A percentile compares a stretch with the other conserved stretches of the same genome.
Evolutionary conservation across 2,329 filamentous ascomycete species (phyloP).

Genomic region (Lasiodiplodia sp.): DNA sequence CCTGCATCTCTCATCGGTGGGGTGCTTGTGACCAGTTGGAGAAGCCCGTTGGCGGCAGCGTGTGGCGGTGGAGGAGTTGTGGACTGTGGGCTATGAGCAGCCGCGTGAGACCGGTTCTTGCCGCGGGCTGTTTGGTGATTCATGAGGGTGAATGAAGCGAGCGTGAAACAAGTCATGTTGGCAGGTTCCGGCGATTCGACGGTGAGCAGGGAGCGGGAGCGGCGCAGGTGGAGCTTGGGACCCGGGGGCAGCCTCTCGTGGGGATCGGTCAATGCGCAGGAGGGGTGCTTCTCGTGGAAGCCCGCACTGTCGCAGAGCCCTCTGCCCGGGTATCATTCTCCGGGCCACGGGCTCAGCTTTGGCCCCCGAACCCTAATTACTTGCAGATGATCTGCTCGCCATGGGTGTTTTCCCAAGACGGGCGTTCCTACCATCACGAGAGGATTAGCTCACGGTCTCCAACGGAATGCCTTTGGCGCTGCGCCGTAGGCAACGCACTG

Average conservation of each 20-base stretch:
- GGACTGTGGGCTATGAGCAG: neutral
- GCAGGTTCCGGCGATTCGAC: conserved; percentile 27
- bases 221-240: conserved; percentile 21
- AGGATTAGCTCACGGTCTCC: conserved; percentile 16
- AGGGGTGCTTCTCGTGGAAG: conserved; percentile 25
- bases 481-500: conserved; percentile 4
- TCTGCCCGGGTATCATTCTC: conserved; percentile 28
- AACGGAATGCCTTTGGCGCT: neutral
- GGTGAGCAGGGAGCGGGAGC: conserved; percentile 27
- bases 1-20: conserved; percentile 11
- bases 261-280: conserved; percentile 29
- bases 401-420: conserved; percentile 17
- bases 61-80: conserved; percentile 10
- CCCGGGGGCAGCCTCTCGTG: conserved; percentile 15
- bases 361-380: conserved; percentile 27
- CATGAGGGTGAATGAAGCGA: conserved; percentile 28
- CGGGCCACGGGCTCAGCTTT: conserved; percentile 21
- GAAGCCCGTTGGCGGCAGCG: neutral
- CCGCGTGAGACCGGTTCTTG: conserved; percentile 29
- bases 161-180: conserved; percentile 29
- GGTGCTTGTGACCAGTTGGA: conserved; percentile 14
- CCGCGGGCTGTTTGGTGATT: conserved; percentile 28
- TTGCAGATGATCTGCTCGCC: conserved; percentile 30
- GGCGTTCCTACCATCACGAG: conserved; percentile 19
- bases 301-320: conserved; percentile 28